phyloP scores from a whole-genome alignment of 2,329 filamentous ascomycete species.

The Fragosphaeria purpurea region DNA sequence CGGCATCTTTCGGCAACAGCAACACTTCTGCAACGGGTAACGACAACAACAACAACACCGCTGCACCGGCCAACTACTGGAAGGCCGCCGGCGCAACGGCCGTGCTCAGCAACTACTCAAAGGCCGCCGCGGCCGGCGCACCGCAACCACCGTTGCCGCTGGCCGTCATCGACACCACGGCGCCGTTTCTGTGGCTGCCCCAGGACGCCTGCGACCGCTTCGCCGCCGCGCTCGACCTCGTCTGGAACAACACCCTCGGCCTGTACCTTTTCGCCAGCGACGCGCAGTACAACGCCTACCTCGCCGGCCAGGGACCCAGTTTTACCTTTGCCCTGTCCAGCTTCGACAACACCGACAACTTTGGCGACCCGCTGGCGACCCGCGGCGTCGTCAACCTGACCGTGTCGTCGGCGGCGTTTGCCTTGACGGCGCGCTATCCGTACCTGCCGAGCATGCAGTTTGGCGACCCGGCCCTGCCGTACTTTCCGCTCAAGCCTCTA shows the following conservation, averaged over 20 bases:
- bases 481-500: conserved; percentile 56
- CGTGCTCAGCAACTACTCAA: too few species aligned
- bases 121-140: too few species aligned
- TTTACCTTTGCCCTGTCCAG: conserved; percentile 50
- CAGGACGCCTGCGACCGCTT: conserved; percentile 52
- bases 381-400: conserved; percentile 48
- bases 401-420: conserved; percentile 39
- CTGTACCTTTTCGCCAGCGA: conserved; percentile 55
- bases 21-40: not conserved
- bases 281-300: conserved; percentile 39
- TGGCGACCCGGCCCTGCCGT: conserved; percentile 38
- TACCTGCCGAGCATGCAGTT: conserved; percentile 36
- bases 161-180: conserved; percentile 53
- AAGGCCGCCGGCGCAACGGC: too few species aligned
- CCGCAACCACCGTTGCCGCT: conserved; percentile 23
- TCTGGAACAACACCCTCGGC: conserved; percentile 52
- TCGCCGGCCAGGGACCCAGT: conserved; percentile 32
- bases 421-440: conserved; percentile 39
- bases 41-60: not conserved
- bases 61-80: not conserved
- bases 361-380: conserved; percentile 37
- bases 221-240: conserved; percentile 52
- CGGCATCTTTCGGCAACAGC: conserved; percentile 11
- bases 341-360: conserved; percentile 41
- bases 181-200: conserved; percentile 56